Conservation (phyloP, 1,284 basidiomycete species). For the Rhodotorula sp. region DNA sequence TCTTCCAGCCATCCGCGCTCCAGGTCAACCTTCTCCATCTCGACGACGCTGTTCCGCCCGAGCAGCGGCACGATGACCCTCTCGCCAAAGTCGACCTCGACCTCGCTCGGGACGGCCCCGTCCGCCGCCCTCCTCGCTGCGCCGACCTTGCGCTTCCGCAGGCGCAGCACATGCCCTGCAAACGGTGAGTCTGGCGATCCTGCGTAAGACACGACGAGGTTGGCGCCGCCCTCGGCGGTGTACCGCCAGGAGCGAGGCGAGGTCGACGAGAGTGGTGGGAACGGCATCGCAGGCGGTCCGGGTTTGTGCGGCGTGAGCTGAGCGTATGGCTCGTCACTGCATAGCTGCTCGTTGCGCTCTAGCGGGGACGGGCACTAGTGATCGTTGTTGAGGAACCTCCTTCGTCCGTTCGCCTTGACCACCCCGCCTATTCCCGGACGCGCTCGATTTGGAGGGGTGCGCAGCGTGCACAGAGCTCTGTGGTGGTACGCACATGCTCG, state of each 20-base stretch:
- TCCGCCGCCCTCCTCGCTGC: background rate
- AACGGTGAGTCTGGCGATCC: constrained; percentile 60
- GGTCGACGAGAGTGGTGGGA: background rate
- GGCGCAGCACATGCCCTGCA: constrained; percentile 67
- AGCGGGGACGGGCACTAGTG: too few species aligned
- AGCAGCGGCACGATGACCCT: constrained; percentile 24
- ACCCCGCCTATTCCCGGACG: too few species aligned
- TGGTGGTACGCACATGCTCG: too few species aligned
- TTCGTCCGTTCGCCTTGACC: too few species aligned
- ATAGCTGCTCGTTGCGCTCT: background rate
- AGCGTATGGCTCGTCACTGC: background rate
- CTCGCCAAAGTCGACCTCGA: constrained; percentile 24
- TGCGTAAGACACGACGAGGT: constrained; percentile 77
- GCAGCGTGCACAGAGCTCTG: too few species aligned
- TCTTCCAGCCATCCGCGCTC: constrained; percentile 64
- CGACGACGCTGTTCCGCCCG: constrained; percentile 21
- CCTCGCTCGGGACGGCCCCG: constrained; percentile 14
- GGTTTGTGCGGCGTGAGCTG: too few species aligned
- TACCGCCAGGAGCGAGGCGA: constrained; percentile 64
- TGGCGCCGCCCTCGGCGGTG: constrained; percentile 83
- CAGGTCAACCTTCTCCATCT: constrained; percentile 60
- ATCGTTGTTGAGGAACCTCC: too few species aligned
- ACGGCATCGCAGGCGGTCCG: background rate
- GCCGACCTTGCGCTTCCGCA: constrained; percentile 61
- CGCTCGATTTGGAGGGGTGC: too few species aligned